phyloP scores from a whole-genome alignment of 768 basidiomycete genomes.

The Lentinus tigrinus region DNA sequence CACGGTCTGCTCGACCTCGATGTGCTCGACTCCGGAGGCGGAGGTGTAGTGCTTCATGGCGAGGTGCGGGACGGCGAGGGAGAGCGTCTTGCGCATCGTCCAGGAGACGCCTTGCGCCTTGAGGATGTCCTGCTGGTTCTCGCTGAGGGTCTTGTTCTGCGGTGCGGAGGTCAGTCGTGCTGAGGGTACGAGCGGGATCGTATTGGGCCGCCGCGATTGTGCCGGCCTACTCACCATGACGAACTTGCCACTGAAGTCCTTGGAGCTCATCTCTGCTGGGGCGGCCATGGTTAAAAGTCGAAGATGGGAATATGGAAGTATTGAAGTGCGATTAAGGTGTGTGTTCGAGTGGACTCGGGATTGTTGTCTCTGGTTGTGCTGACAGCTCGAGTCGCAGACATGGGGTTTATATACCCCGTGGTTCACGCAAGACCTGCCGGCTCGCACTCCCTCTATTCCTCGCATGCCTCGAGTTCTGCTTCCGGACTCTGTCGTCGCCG shows the following conservation, averaged over 20 bases:
- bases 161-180: no score
- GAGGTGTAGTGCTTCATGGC: neutral
- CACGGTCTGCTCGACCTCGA: neutral
- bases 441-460: no score
- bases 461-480: no score
- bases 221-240: neutral
- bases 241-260: neutral
- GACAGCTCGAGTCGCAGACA: no score
- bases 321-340: no score
- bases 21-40: neutral
- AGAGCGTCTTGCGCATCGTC: neutral
- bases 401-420: no score
- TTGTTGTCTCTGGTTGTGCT: no score
- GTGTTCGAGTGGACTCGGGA: no score
- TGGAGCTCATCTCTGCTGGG: neutral
- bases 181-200: neutral
- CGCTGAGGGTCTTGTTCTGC: neutral
- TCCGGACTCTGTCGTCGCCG: no score
- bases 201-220: no score
- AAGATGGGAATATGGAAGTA: no score
- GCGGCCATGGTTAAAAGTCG: neutral
- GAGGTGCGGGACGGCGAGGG: neutral
- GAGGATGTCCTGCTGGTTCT: neutral
- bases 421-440: no score
- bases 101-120: neutral